Base-by-base conservation (phyloP, 768 basidiomycete species). In the Boletellus emodensis region DNA sequence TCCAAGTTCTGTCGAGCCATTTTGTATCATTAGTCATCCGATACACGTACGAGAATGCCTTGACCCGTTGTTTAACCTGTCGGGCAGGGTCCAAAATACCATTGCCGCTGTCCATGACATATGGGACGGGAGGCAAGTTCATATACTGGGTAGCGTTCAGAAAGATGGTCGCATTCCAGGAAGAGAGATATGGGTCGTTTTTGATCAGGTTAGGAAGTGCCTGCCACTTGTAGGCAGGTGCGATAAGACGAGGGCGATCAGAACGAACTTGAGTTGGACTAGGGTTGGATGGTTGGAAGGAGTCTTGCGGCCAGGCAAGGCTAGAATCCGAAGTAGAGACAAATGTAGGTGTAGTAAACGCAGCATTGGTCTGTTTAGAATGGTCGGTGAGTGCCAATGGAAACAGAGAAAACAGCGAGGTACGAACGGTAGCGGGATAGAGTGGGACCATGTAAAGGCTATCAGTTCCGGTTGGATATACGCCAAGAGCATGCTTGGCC, bases 21-120 rank as follows among this genome's bases (percentile, higher is more conserved):
- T 80, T 83, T 10, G 90, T 94, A 67, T 98, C 85, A 54, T 93
- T 91, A 46, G 92, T 89, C 81, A 96, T 84, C 41, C 83, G 83
- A 69, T 87, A 97, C 30, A 78, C 93, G 61, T 97, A 99, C 1
- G 83, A 81, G 71, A 90, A 93, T 44, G 90, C 90, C 71, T 99
- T 99, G 70, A 97, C 75, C 48, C 90, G 80, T 74, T 86, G 77
- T 70, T 99, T 98, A 63, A 95, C 76, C 67, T 87, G 80, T 53
- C 96, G 85, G 17, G 94, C 86, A 54, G 83, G 81, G 62, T 99
- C 96, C 26, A 99, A 77, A 32, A 98, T 92, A 62, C 96, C 96
- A 56, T 87, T 93, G 55, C 80, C 80, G 22, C 89, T 86, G 61
- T 99, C 96, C 62, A 80, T 67, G 55, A 72, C 67, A 66, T 97